phyloP scores from a whole-genome alignment of 2,329 filamentous ascomycete genomes.

The Colletotrichum chrysophilum region DNA sequence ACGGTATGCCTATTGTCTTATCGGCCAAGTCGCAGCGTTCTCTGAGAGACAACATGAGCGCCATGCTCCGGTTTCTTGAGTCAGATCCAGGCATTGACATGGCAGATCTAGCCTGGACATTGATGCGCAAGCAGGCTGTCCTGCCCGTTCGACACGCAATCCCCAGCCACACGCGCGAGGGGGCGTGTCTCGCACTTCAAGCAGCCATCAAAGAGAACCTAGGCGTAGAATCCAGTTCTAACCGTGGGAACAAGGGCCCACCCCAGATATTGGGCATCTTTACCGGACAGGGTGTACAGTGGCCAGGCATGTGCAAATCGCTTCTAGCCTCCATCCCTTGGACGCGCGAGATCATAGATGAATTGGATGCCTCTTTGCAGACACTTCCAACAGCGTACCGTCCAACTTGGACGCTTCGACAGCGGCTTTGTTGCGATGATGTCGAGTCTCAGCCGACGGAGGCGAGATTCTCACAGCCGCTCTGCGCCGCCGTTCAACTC shows the following conservation, averaged over 20 bases:
- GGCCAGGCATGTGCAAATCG: slow-evolving; percentile 25
- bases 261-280: slow-evolving; percentile 28
- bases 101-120: neutral
- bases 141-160: neutral
- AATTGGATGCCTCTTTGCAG: slow-evolving; percentile 25
- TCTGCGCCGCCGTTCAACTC: slow-evolving; percentile 35
- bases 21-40: neutral
- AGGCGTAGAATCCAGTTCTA: neutral
- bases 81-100: neutral
- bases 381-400: slow-evolving; percentile 24
- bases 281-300: slow-evolving; percentile 37
- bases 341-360: slow-evolving; percentile 1
- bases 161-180: neutral
- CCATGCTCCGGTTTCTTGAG: neutral
- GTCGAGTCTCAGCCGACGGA: slow-evolving; percentile 15
- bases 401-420: slow-evolving; percentile 29
- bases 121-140: neutral
- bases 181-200: neutral
- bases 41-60: neutral
- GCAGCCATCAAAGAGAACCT: neutral
- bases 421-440: slow-evolving; percentile 24
- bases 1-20: neutral
- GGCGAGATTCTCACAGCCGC: slow-evolving; percentile 33
- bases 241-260: neutral
- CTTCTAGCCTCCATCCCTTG: neutral